phyloP scores from a whole-genome alignment of 2,329 filamentous ascomycete genomes.

The Xylariaceae sp. region DNA sequence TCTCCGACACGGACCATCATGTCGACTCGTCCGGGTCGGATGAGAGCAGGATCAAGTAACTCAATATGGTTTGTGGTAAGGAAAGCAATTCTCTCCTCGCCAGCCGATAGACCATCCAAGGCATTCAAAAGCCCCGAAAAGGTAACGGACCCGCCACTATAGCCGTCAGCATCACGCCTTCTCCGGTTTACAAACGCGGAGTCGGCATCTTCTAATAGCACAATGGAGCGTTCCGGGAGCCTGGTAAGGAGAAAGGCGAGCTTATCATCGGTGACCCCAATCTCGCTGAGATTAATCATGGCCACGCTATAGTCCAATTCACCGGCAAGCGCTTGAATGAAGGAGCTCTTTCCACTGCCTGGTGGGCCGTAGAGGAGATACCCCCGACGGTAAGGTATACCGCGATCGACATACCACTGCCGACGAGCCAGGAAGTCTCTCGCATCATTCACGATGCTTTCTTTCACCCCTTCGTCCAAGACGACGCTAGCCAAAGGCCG shows the following conservation, averaged over 20 bases:
- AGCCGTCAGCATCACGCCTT: slow-evolving; percentile 73
- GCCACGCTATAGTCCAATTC: slow-evolving; percentile 88
- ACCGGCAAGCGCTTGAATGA: slow-evolving; percentile 93
- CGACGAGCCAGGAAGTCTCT: slow-evolving; percentile 73
- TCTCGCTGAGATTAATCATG: slow-evolving; percentile 84
- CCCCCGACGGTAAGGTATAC: slow-evolving; percentile 84
- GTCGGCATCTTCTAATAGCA: slow-evolving; percentile 85
- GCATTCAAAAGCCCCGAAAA: slow-evolving; percentile 87
- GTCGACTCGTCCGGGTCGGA: slow-evolving; percentile 87
- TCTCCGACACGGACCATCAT: slow-evolving; percentile 88
- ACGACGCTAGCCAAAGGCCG: slow-evolving; percentile 84
- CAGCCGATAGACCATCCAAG: slow-evolving; percentile 85
- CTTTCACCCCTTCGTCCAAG: slow-evolving; percentile 80
- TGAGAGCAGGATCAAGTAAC: slow-evolving; percentile 78
- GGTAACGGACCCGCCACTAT: slow-evolving; percentile 81
- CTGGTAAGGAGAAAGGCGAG: slow-evolving; percentile 81
- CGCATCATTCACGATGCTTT: slow-evolving; percentile 73
- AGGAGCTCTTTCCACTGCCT: slow-evolving; percentile 89
- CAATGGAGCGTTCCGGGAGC: slow-evolving; percentile 73
- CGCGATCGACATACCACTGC: slow-evolving; percentile 89
- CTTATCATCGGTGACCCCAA: slow-evolving; percentile 84
- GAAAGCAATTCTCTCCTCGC: slow-evolving; percentile 90
- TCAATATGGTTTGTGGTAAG: slow-evolving; percentile 94
- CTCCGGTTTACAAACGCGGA: slow-evolving; percentile 81
- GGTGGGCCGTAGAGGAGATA: slow-evolving; percentile 87